Evolutionary conservation across 306 rosid genomes (phyloP).

Genomic region (Sesbania bispinosa): DNA sequence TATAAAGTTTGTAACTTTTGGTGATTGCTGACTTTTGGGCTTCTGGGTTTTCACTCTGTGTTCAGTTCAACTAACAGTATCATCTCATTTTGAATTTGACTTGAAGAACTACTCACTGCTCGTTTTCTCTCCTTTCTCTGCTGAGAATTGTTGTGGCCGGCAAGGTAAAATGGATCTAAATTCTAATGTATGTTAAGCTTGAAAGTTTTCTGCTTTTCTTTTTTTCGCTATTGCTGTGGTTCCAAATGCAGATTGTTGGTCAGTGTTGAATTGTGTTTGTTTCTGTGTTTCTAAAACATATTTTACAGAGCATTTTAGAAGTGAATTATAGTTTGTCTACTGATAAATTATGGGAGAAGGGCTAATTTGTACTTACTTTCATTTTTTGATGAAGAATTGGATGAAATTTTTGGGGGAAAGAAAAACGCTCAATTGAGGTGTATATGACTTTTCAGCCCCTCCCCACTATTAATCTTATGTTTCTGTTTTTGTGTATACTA

Average conservation of each 20-base stretch:
- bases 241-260: not conserved
- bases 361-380: not conserved
- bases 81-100: not conserved
- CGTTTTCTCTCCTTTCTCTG: not conserved
- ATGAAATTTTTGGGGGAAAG: not conserved
- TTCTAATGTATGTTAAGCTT: not conserved
- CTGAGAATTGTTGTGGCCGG: constrained; percentile 2
- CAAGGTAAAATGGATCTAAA: constrained; percentile 34
- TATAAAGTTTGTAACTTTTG: constrained; percentile 30
- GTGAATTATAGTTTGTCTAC: not conserved
- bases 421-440: not conserved
- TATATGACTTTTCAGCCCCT: not conserved
- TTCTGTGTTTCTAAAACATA: not conserved
- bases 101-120: not conserved
- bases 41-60: constrained; percentile 4
- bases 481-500: too few species aligned
- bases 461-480: not conserved
- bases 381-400: constrained; percentile 4
- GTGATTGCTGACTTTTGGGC: constrained; percentile 22
- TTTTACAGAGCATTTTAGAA: not conserved
- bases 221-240: not conserved
- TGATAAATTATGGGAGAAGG: not conserved
- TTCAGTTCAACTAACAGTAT: constrained; percentile 22
- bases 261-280: constrained; percentile 13
- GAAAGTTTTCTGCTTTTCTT: not conserved